Base-by-base conservation (phyloP, 1,284 basidiomycete genomes). In the Inonotus obliquus region DNA sequence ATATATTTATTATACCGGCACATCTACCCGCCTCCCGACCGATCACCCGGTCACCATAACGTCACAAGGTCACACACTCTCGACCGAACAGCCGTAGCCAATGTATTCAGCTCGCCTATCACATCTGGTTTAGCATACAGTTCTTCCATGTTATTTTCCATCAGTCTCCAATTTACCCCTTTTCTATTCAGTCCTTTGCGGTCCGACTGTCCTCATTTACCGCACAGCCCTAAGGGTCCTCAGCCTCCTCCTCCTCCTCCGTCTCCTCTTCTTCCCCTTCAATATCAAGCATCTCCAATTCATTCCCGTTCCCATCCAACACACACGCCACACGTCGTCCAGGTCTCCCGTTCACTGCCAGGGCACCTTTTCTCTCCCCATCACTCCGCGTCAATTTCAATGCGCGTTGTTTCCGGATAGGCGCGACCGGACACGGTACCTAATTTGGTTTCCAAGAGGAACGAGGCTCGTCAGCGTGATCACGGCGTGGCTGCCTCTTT, bases 301-400 rank as follows among this genome's bases (percentile, higher is more conserved):
- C 75, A 65, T 75, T 77, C 65, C 87, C 87, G 56, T 77, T 76
- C 63, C 71, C 75, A 70, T 88, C 87, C 71, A 92, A 71, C 61
- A 91, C 81, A 71, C 89, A 90, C 17, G 83, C 88, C 57, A 91
- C 84, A 69, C 87, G 78, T 68, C 91, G 84, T 63, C 88, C 87
- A 10, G 73, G 75, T 70, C 85, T 77, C 63, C 90, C 90, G 70
- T 92, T 92, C 69, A 90, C 79, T 54, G 87, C 84, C 67, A 91
- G 73, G 85, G 66, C 72, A 70, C 67, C 72, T 77, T 73, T 80
- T n/a, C 41, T 21, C 2, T 44, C 41, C 4, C 17, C 73, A 73
- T 45, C 60, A 19, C 38, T 23, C 44, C 54, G 51, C 35, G 61
- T 47, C n/a, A 63, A 41, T 59, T 60, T 63, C 72, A 91, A 72